Base-by-base conservation (phyloP, 2,329 filamentous ascomycete genomes). In the Akanthomyces uredinophilus region DNA sequence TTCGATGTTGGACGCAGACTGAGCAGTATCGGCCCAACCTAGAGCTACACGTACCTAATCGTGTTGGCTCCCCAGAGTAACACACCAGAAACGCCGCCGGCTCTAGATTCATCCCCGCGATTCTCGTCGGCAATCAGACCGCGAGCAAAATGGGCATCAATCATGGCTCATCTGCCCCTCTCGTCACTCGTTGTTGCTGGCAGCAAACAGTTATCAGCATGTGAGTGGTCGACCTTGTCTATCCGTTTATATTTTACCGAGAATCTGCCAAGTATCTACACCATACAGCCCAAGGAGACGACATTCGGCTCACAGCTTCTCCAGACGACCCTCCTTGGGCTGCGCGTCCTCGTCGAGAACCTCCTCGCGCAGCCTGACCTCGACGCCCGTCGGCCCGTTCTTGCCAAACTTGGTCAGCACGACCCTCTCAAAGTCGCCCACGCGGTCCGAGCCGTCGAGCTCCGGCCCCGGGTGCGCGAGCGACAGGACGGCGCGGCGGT, bases 401-500 rank as follows among this genome's bases (percentile, higher is more conserved):
- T 78, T 82, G 7, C 65, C 71, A 69, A 86, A 85, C 57, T 73
- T 75, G 4, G 86, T 80, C 64, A 88, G 65, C 18, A 87, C 81
- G 8, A 87, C 84, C n/a, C 79, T 78, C 66, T 86, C 79, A 71
- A 73, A 77, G 65, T 88, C 87, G 0, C 87, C 87, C 0, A 78
- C 79, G 55, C 82, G 75, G 3, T 70, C 77, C 3, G 70, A 76
- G 0, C 68, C 78, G 66, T 74, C 74, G 41, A 88, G 72, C 70
- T 88, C 86, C 4, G 74, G 77, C 0, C 84, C 84, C 0, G 85
- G 83, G 66, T 79, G 80, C 58, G 86, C 83, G n/a, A 89, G 69
- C 0, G 75, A 82, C 44, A 89, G 68, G 2, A 88, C 81, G 13
- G 78, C 68, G 57, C 82, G 75, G 13, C 76, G 76, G 61, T 83